Evolutionary conservation across 164 flowering plant genomes (phyloP).

Genomic region (Stephania yunnanensis): DNA sequence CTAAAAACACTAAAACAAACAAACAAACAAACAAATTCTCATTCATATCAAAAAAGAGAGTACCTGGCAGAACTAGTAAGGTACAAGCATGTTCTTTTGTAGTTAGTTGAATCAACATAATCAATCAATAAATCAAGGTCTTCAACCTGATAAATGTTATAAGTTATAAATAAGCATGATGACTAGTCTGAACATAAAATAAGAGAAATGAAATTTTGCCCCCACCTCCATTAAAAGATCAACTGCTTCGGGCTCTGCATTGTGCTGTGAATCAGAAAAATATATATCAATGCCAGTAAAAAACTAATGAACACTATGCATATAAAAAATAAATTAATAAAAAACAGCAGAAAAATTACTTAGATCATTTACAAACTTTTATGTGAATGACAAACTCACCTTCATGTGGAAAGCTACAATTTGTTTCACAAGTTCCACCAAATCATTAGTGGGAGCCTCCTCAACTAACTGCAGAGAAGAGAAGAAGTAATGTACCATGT

Average conservation of each 20-base stretch:
- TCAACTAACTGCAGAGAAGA: conserved; percentile 42
- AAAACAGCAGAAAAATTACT: neutral
- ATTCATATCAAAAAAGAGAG: neutral
- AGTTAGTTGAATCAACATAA: conserved; percentile 76
- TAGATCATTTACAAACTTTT: neutral
- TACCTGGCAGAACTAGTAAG: conserved; percentile 84
- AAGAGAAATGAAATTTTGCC: conserved; percentile 2
- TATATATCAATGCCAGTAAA: neutral
- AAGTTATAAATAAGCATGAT: neutral
- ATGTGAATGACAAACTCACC: conserved; percentile 34
- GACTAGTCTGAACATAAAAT: neutral
- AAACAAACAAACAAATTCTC: neutral
- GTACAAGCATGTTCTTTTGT: conserved; percentile 81
- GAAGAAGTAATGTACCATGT: neutral
- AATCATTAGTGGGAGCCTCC: conserved; percentile 71
- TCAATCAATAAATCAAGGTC: conserved; percentile 81
- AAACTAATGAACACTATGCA: neutral
- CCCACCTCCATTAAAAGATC: conserved; percentile 96
- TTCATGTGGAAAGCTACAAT: conserved; percentile 97
- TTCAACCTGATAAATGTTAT: conserved; percentile 55
- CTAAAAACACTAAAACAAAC: neutral
- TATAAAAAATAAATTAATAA: neutral
- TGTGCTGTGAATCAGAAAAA: conserved; percentile 56
- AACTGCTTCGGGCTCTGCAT: conserved; percentile 98
- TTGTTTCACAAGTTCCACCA: conserved; percentile 88